Evolutionary conservation across 2,329 filamentous ascomycete genomes (phyloP).

Genomic region (Teratosphaeria zuluensis): DNA sequence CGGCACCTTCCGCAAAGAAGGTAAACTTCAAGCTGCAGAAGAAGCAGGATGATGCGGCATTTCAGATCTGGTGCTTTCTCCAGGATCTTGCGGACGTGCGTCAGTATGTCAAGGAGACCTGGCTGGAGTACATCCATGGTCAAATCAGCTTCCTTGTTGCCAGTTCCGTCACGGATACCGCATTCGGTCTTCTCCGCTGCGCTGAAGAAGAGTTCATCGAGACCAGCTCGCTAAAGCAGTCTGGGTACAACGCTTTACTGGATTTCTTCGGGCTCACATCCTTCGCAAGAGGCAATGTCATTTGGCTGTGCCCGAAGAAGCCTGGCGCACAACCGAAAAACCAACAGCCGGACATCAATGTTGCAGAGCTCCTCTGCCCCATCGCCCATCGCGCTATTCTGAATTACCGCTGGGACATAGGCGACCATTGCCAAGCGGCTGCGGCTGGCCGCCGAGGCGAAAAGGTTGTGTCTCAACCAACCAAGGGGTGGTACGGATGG

Average conservation of each 20-base stretch:
- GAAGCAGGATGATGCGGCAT: slow-evolving; percentile 1
- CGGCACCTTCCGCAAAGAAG: neutral
- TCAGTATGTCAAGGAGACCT: neutral
- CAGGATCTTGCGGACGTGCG: slow-evolving; percentile 5
- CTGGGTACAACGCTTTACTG: too few species aligned
- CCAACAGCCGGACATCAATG: neutral
- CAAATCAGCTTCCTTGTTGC: slow-evolving; percentile 2
- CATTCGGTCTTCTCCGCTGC: slow-evolving; percentile 2
- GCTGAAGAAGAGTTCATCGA: slow-evolving; percentile 1
- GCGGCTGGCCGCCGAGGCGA: neutral
- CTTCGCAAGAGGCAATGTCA: neutral
- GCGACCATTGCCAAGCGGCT: neutral
- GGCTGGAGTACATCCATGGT: slow-evolving; percentile 4
- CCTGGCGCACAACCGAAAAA: neutral
- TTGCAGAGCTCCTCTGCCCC: slow-evolving; percentile 1
- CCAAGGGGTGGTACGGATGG: neutral
- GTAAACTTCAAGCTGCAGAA: neutral
- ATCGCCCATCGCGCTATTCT: neutral
- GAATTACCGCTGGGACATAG: neutral
- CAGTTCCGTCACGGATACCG: slow-evolving; percentile 2
- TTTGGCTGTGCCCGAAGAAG: slow-evolving; percentile 1
- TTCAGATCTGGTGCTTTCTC: slow-evolving; percentile 5
- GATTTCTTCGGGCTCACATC: neutral
- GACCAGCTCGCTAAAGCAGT: too few species aligned
- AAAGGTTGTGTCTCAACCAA: neutral